phyloP scores from a whole-genome alignment of 1,284 basidiomycete species.

The Heterobasidion annosum region DNA sequence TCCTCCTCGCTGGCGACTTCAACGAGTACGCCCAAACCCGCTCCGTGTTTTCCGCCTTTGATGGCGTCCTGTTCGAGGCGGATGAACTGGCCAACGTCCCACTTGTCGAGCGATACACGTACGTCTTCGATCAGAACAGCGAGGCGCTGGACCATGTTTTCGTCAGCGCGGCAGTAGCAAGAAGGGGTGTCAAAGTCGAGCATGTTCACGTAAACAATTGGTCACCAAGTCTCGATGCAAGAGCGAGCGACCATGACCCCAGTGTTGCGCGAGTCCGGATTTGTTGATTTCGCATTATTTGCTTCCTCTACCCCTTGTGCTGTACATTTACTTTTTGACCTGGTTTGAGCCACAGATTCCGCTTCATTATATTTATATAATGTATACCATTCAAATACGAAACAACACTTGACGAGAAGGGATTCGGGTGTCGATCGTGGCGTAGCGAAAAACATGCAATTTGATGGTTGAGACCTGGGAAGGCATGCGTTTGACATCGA shows the following conservation, averaged over 20 bases:
- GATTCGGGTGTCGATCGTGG: too few species aligned
- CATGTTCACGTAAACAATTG: conserved; percentile 58
- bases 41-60: conserved; percentile 40
- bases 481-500: too few species aligned
- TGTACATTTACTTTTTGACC: too few species aligned
- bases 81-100: conserved; percentile 40
- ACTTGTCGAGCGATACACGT: conserved; percentile 49
- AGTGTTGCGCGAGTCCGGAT: conserved; percentile 39
- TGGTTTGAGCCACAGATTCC: too few species aligned
- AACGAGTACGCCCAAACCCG: conserved; percentile 46
- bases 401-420: too few species aligned
- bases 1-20: conserved; percentile 54
- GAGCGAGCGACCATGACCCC: conserved; percentile 54
- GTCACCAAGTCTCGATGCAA: conserved; percentile 28
- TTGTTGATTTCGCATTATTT: conserved; percentile 19
- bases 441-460: too few species aligned
- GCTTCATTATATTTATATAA: too few species aligned
- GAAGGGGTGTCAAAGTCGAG: conserved; percentile 31
- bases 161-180: conserved; percentile 37
- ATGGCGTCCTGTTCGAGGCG: conserved; percentile 33
- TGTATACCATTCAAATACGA: too few species aligned
- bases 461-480: too few species aligned
- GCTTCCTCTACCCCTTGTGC: neutral
- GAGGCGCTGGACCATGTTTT: conserved; percentile 54
- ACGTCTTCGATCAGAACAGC: conserved; percentile 50